Evolutionary conservation across 352 stramenopile genomes (phyloP).

Genomic region (Phytophthora chlamydospora): DNA sequence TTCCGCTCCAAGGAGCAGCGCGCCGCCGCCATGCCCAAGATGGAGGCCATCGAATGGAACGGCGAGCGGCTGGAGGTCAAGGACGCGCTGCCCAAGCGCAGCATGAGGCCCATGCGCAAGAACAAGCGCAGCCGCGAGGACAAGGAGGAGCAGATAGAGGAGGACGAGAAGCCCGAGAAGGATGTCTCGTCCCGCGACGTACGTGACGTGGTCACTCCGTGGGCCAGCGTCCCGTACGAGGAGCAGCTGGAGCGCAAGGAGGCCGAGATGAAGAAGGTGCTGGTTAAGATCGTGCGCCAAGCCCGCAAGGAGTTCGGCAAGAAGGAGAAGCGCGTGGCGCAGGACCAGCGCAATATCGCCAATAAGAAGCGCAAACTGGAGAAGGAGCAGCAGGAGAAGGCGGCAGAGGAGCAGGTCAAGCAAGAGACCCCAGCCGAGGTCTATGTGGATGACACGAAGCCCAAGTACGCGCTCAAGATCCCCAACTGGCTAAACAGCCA

Average conservation of each 20-base stretch:
- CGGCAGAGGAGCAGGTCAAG: slow-evolving; percentile 43
- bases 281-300: slow-evolving; percentile 86
- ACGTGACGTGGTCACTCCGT: slow-evolving; percentile 83
- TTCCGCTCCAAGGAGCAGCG: slow-evolving; percentile 66
- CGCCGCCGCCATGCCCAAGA: slow-evolving; percentile 52
- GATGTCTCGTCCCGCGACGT: slow-evolving; percentile 50
- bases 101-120: slow-evolving; percentile 42
- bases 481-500: slow-evolving; percentile 80
- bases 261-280: slow-evolving; percentile 90
- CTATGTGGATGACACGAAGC: slow-evolving; percentile 38
- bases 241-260: slow-evolving; percentile 89
- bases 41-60: slow-evolving; percentile 68
- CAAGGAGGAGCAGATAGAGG: slow-evolving; percentile 6
- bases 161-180: slow-evolving; percentile 19
- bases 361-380: slow-evolving; percentile 70
- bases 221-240: slow-evolving; percentile 76
- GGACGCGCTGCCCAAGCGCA: slow-evolving; percentile 69
- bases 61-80: slow-evolving; percentile 80
- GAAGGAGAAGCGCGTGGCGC: slow-evolving; percentile 83
- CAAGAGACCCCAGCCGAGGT: slow-evolving; percentile 20
- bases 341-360: slow-evolving; percentile 60
- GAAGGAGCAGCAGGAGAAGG: slow-evolving; percentile 73
- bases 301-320: slow-evolving; percentile 87
- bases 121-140: slow-evolving; percentile 17
- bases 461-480: slow-evolving; percentile 50